These are phyloP conservation scores for Clohesyomyces aquaticus DNA, from an alignment of 495 filamentous ascomycete genomes.

Conservation along the genomic window DNA sequence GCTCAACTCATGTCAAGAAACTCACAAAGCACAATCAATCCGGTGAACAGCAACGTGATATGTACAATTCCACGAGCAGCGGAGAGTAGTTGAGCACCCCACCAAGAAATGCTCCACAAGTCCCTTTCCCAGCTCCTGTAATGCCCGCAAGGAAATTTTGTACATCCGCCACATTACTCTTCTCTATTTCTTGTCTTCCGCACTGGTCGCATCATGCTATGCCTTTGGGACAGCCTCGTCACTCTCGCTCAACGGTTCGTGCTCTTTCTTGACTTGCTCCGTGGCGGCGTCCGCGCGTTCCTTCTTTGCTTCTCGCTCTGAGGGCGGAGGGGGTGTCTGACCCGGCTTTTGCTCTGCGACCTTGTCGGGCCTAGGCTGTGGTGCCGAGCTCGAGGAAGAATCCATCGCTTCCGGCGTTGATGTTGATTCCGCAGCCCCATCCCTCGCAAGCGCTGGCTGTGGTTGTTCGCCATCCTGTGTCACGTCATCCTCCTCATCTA, in stretches of 20 bases:
- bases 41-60: too few species aligned
- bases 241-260: slow-evolving; percentile 45
- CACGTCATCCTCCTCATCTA: slow-evolving; percentile 72
- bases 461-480: slow-evolving; percentile 13
- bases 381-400: neutral
- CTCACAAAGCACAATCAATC: too few species aligned
- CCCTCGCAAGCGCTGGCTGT: neutral
- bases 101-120: slow-evolving; percentile 7
- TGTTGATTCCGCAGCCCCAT: neutral
- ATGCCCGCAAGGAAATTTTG: slow-evolving; percentile 15
- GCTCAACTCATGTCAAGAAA: too few species aligned
- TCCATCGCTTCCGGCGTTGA: neutral
- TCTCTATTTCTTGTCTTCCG: slow-evolving; percentile 15
- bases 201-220: slow-evolving; percentile 47
- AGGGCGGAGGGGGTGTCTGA: slow-evolving; percentile 38
- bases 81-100: slow-evolving; percentile 2
- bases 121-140: slow-evolving; percentile 9
- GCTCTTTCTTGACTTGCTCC: slow-evolving; percentile 29
- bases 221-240: slow-evolving; percentile 56
- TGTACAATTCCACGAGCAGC: neutral
- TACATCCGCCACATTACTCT: neutral
- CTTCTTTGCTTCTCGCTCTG: slow-evolving; percentile 29
- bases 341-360: neutral
- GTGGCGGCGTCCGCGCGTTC: slow-evolving; percentile 39
- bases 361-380: neutral